Evolutionary conservation across 2,329 filamentous ascomycete genomes (phyloP), one percentile per base, ranked within the genome.

Genomic region (Neonectria magnoliae): DNA sequence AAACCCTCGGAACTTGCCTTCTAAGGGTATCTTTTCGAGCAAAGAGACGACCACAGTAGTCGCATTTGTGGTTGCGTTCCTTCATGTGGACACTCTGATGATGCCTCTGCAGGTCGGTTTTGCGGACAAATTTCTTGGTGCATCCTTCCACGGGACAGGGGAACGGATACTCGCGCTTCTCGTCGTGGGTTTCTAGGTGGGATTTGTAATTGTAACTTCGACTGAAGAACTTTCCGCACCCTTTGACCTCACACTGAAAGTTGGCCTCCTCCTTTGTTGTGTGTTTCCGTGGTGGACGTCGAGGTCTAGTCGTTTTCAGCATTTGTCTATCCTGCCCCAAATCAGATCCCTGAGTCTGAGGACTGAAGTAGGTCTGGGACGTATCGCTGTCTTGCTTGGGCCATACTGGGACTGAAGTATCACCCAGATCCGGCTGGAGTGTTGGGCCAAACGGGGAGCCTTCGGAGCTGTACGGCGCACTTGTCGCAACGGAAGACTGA

Each of bases 171-270:
- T 88, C 87, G 61, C 91, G 85, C 64, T 87, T 85, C 14, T 92
- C 89, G 74, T 96, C 89, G 75, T 97, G 94, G 1, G 90, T 94
- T 74, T 94, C 91, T 85, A 94, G 86, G 77, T 97, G 94, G 31
- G 93, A 91, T 74, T 92, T 94, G 81, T 90, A 93, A 79, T 97
- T 97, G 81, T 95, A 97, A 73, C 88, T 91, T 66, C 94, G 85
- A 69, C 92, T 93, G 76, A 97, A 97, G 16, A 91, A 86, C 77
- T 91, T 93, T 7, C 90, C 90, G 75, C 94, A 97, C 2, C 89
- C 84, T 63, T 89, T 85, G 38, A 89, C 82, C 59, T 84, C 82
- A 75, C 94, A 97, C 67, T 87, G 84, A 77, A 88, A 91, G 71
- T 89, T 92, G 59, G 91, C 91, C 71, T 92, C 90, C 68, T 90